phyloP scores from a whole-genome alignment of 2,329 filamentous ascomycete genomes.

The Hymenoscyphus scutula region DNA sequence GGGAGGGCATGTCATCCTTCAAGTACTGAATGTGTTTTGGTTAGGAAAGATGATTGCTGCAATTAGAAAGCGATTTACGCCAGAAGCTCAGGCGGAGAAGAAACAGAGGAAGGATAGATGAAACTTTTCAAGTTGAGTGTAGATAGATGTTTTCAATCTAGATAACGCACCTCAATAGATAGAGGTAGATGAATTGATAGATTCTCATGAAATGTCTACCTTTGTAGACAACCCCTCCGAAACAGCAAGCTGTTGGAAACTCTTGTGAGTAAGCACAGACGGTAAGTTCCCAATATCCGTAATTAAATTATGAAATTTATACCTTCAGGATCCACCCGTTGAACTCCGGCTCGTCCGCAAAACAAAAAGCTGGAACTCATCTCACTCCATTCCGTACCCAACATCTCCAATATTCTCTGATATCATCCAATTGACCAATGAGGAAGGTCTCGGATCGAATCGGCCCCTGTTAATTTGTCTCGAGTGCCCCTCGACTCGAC shows the following conservation, averaged over 20 bases:
- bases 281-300: neutral
- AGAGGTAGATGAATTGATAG: neutral
- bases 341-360: neutral
- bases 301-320: neutral
- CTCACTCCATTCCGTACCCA: neutral
- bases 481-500: neutral
- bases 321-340: neutral
- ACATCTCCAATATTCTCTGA: neutral
- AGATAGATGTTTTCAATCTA: neutral
- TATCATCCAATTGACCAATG: neutral
- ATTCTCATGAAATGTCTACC: neutral
- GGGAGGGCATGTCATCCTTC: slow-evolving; percentile 67
- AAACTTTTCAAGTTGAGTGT: neutral
- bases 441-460: neutral
- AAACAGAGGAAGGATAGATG: slow-evolving; percentile 2
- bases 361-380: neutral
- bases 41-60: slow-evolving; percentile 69
- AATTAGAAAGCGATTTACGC: slow-evolving; percentile 27
- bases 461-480: neutral
- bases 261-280: neutral
- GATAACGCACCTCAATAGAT: neutral
- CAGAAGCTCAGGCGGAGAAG: slow-evolving; percentile 10
- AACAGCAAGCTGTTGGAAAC: neutral
- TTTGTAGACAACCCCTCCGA: neutral
- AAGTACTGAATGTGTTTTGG: slow-evolving; percentile 78